These are phyloP conservation scores for Cucumis hystrix DNA, from an alignment of 306 rosid species.

Conservation along the genomic window DNA sequence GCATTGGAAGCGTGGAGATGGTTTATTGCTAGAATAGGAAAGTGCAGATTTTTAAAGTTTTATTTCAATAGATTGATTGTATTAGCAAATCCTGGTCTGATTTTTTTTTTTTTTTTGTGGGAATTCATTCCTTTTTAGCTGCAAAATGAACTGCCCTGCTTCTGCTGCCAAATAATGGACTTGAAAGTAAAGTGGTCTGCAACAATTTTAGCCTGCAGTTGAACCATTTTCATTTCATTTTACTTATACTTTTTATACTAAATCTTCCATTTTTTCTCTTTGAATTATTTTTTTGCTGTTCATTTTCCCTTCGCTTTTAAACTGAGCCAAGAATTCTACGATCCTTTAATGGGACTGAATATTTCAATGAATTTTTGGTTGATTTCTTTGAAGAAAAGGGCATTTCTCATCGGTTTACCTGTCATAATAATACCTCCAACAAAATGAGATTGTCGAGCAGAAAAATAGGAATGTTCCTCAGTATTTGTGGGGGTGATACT, in stretches of 20 bases:
- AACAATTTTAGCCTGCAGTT: not conserved
- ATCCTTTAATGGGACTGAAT: too few species aligned
- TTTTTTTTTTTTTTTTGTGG: not conserved
- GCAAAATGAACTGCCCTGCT: not conserved
- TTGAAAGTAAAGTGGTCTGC: not conserved
- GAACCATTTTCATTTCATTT: not conserved
- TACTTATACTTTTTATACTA: not conserved
- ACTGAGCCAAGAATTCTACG: too few species aligned
- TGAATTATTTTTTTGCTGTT: not conserved
- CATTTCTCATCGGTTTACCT: too few species aligned
- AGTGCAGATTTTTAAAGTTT: not conserved
- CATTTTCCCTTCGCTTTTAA: not conserved
- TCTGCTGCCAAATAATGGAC: not conserved
- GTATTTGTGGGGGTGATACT: too few species aligned
- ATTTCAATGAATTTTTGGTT: too few species aligned
- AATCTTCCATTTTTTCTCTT: not conserved
- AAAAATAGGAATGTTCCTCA: too few species aligned
- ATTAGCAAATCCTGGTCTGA: not conserved
- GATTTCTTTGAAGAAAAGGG: too few species aligned
- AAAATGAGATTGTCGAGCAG: too few species aligned
- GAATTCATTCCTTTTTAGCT: not conserved
- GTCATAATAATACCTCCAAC: too few species aligned
- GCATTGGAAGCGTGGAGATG: not conserved
- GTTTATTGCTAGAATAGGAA: not conserved
- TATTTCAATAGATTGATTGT: slow-evolving; percentile 2